Evolutionary conservation across 1,139 yeast species (phyloP), one percentile per base, ranked within the genome.

Genomic region (Scheffersomyces insectosa): DNA sequence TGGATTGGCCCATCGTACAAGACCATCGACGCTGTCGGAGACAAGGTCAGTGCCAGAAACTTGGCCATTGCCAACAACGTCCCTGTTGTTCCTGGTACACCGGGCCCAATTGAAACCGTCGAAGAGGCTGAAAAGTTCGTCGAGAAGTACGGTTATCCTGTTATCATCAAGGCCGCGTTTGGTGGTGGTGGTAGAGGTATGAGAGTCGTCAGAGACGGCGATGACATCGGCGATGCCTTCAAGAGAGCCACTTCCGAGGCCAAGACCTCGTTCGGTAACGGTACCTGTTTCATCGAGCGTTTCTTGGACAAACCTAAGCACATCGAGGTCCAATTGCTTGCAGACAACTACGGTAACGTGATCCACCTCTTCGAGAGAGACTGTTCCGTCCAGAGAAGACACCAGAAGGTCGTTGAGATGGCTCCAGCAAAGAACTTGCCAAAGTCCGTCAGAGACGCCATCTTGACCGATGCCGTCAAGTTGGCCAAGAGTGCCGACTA

Each of bases 171-270:
- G 72, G 99, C 99, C 36, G 99, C 99, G 37, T 93, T 88, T 63
- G 99, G 99, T 67, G 99, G 99, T 72, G 99, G 99, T 77, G 99
- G 99, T 62, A 85, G 99, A 72, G 99, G 99, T 77, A 93, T 93
- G 99, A 85, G 99, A 74, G 98, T 93, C 42, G 99, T 95, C 40
- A 80, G 95, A 63, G 97, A 93, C 67, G 98, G 97, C 56, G 99
- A 93, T 55, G 90, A 85, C 63, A 83, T 93, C 50, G 84, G 67
- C 41, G 98, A 93, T 66, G 98, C 98, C 32, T 93, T 93, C 73
- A 75, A 78, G 60, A 85, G 99, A 70, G 99, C 99, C 36, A 83
- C 88, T 35, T 86, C 96, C 33, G 99, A 95, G 74, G 99, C 99
- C 45, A 79, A 83, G 62, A 80, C 97, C 37, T 85, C 99, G 11